Percentiles rank a stretch among this genome's conserved stretches.
These are phyloP conservation scores for Fraxinus anomala DNA, from an alignment of 257 asterid species.

Conservation along the genomic window DNA sequence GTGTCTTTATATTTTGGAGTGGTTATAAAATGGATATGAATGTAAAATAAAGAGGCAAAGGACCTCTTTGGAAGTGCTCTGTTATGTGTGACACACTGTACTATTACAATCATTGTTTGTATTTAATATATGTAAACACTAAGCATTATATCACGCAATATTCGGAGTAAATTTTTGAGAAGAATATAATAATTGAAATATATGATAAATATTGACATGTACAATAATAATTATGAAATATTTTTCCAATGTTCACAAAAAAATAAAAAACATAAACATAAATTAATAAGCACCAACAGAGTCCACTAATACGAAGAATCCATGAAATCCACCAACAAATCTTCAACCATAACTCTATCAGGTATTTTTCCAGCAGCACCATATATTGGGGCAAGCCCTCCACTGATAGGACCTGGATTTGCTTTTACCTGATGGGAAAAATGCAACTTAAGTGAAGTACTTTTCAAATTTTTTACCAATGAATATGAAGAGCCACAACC, in stretches of 20 bases:
- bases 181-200: background rate
- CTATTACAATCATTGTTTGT: background rate
- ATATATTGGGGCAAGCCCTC: constrained; percentile 96
- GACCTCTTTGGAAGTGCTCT: constrained; percentile 10
- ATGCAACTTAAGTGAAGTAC: background rate
- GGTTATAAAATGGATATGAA: constrained; percentile 27
- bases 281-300: background rate
- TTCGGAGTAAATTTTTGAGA: background rate
- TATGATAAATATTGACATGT: background rate
- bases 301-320: constrained; percentile 66
- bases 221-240: constrained; percentile 7
- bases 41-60: constrained; percentile 34
- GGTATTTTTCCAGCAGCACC: constrained; percentile 99
- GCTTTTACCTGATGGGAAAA: constrained; percentile 67
- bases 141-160: background rate
- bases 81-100: background rate
- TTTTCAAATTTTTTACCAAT: background rate
- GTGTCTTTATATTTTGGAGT: constrained; percentile 32
- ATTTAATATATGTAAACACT: too few relatives aligned
- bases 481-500: background rate
- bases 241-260: background rate
- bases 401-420: constrained; percentile 87
- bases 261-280: background rate
- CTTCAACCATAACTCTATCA: constrained; percentile 87
- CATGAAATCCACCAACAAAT: constrained; percentile 91